A percentile compares a stretch with the other conserved stretches of the same genome.
These are phyloP conservation scores for Sordariomycetes sp. DNA, from an alignment of 2,329 filamentous ascomycete species.

Conservation along the genomic window DNA sequence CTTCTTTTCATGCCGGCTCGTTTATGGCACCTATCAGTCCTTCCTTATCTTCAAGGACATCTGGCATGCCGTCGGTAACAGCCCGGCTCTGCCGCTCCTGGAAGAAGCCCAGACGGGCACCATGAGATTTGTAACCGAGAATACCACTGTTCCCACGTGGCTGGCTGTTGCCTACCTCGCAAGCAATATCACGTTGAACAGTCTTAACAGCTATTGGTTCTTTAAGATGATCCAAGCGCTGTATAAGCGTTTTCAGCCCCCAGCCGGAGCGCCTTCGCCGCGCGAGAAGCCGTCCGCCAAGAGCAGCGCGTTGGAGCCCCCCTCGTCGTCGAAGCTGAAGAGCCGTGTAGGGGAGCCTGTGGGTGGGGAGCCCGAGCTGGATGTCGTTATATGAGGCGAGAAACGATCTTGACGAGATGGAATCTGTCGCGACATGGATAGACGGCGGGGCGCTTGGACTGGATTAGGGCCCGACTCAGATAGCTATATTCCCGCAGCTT, in stretches of 20 bases:
- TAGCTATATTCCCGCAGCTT: not conserved
- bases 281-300: not conserved
- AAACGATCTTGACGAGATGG: not conserved
- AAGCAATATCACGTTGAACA: slow-evolving; percentile 63
- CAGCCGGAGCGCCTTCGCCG: not conserved
- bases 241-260: slow-evolving; percentile 56
- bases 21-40: slow-evolving; percentile 69
- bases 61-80: slow-evolving; percentile 37
- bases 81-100: slow-evolving; percentile 22
- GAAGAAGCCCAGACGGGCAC: slow-evolving; percentile 12
- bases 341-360: not conserved
- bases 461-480: not conserved
- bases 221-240: slow-evolving; percentile 76
- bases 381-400: slow-evolving; percentile 1
- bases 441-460: not conserved
- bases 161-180: slow-evolving; percentile 56
- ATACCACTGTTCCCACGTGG: slow-evolving; percentile 55
- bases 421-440: not conserved
- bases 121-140: slow-evolving; percentile 34
- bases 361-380: not conserved
- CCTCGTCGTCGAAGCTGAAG: not conserved
- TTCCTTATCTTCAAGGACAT: slow-evolving; percentile 61
- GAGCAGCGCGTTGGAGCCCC: slow-evolving; percentile 4
- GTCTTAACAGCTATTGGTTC: slow-evolving; percentile 78
- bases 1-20: slow-evolving; percentile 67